Conservation (phyloP, 176 grass and related monocot genomes). For the Oropetium thomaeum region DNA sequence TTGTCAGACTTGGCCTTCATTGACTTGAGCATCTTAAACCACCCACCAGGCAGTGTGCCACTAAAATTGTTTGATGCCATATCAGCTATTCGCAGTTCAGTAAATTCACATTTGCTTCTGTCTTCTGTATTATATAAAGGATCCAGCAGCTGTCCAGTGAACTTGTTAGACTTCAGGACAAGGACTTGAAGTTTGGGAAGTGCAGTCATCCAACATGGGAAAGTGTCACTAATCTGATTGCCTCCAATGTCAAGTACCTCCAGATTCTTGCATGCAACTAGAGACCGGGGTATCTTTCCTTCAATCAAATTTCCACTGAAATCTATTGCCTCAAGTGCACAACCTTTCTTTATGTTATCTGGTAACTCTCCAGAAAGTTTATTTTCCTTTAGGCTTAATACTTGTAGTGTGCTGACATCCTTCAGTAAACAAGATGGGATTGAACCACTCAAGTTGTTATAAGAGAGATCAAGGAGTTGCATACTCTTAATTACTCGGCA, state of each 20-base stretch:
- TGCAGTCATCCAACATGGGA: constrained; percentile 22
- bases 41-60: constrained; percentile 31
- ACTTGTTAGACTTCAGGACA: not conserved
- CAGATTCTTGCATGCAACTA: not conserved
- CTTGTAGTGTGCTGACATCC: not conserved
- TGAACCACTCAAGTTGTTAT: constrained; percentile 13
- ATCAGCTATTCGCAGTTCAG: not conserved
- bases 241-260: constrained; percentile 10
- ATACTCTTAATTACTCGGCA: not conserved
- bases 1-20: constrained; percentile 3
- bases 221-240: constrained; percentile 3
- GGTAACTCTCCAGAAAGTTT: constrained; percentile 10
- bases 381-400: constrained; percentile 14
- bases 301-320: constrained; percentile 6
- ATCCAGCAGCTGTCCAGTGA: not conserved
- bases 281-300: not conserved
- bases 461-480: constrained; percentile 7
- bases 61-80: constrained; percentile 13
- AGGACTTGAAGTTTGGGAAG: constrained; percentile 25
- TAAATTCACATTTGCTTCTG: not conserved
- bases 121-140: not conserved
- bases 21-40: constrained; percentile 9
- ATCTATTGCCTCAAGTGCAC: constrained; percentile 2
- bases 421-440: constrained; percentile 31
- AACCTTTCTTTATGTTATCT: not conserved